These are phyloP conservation scores for Micractinium sp. DNA, from an alignment of 139 green algal genomes.

Conservation along the genomic window DNA sequence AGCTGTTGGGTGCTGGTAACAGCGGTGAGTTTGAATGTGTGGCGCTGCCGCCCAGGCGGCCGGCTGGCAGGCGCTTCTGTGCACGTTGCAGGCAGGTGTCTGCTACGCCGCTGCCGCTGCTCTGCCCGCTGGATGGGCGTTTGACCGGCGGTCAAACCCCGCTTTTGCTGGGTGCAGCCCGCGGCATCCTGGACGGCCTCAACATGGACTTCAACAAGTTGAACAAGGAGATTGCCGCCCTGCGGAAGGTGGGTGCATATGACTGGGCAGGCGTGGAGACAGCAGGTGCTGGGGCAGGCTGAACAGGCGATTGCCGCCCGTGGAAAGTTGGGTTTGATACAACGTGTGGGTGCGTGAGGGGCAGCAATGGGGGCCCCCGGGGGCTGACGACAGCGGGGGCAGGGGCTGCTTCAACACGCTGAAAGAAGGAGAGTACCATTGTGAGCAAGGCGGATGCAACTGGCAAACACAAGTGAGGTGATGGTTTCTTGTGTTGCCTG, in stretches of 20 bases:
- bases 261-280: neutral
- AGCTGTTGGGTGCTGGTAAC: too few relatives aligned
- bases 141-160: neutral
- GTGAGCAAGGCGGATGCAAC: neutral
- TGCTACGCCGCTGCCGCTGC: neutral
- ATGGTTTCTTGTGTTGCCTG: too few relatives aligned
- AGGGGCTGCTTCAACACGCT: too few relatives aligned
- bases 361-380: too few relatives aligned
- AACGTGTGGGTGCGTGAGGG: too few relatives aligned
- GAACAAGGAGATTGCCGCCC: slow-evolving; percentile 88
- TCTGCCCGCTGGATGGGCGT: neutral
- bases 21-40: too few relatives aligned
- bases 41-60: neutral
- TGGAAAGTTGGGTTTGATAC: too few relatives aligned
- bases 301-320: too few relatives aligned
- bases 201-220: slow-evolving; percentile 95
- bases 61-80: neutral
- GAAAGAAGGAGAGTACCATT: too few relatives aligned
- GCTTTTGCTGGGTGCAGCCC: slow-evolving; percentile 58
- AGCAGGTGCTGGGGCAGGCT: too few relatives aligned
- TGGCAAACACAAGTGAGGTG: too few relatives aligned
- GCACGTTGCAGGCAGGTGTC: neutral
- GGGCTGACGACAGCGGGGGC: too few relatives aligned
- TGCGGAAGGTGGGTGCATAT: slow-evolving; percentile 71
- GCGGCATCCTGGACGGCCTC: slow-evolving; percentile 79